Evolutionary conservation across 1,284 basidiomycete genomes (phyloP), one percentile per base, ranked within the genome.

Genomic region (Melampsora americana): DNA sequence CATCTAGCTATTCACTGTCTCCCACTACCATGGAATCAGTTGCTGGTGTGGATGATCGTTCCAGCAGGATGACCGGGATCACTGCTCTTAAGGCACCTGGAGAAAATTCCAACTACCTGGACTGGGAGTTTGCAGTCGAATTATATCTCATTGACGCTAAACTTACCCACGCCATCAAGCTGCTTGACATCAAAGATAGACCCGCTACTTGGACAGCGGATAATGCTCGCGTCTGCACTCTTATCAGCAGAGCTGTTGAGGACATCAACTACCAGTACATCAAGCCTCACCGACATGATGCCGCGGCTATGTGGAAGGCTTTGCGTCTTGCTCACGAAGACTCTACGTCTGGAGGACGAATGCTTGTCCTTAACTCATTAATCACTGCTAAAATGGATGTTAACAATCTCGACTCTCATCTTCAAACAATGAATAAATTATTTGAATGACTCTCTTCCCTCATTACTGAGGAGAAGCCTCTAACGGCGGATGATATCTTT

Each of bases 121-220:
- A 66, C 46, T 66, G 65, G 65, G 26, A n/a, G 11, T 66, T 66
- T 48, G 42, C 44, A 46, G 20, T 68, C 44, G 5, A 44, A 11
- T n/a, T 68, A 9, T 44, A 68, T 46, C 26, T 68, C 5, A 5
- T 18, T 16, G 42, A 3, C 5, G 50, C 66, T 5, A 68, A 68
- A 20, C 39, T 68, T 30, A 50, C 16, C 46, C 50, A 68, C 20
- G 66, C 50, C 39, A 16, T 68, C n/a, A n/a, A n/a, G n/a, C n/a
- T n/a, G n/a, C 4, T 5, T 18, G 5, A 42, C 26, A 46, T 18
- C 30, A 26, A 50, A 44, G 18, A 6, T 26, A 35, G 7, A n/a
- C 66, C 66, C 44, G 18, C 14, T 5, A 26, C 26, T 26, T 68
- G 42, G 44, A 16, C 20, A 11, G 16, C 44, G 28, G 66, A 68